A percentile compares a stretch with the other conserved stretches of the same genome.
phyloP scores from a whole-genome alignment of 345 rosid species.

The Gossypium anomalum region DNA sequence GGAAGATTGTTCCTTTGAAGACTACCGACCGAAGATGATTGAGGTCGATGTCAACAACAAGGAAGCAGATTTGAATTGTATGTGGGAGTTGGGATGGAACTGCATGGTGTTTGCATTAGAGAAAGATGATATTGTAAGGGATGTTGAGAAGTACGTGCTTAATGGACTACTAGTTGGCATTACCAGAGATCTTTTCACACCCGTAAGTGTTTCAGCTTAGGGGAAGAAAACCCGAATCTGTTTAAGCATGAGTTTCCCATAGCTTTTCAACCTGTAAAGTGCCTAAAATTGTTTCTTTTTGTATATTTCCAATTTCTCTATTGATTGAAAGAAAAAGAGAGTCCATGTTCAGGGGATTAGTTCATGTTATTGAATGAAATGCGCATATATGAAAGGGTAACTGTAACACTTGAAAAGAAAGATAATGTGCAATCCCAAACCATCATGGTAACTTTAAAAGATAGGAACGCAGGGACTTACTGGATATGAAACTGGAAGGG shows the following conservation, averaged over 20 bases:
- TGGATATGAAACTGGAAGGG: no score
- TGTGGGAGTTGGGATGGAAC: constrained; percentile 90
- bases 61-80: constrained; percentile 61
- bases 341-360: no score
- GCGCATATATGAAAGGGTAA: no score
- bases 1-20: constrained; percentile 39
- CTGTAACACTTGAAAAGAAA: no score
- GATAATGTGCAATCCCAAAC: no score
- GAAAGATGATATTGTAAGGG: constrained; percentile 65
- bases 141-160: constrained; percentile 64
- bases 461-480: no score
- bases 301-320: not conserved
- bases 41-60: constrained; percentile 49
- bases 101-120: constrained; percentile 43
- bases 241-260: not conserved
- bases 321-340: not conserved
- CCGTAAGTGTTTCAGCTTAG: not conserved
- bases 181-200: constrained; percentile 43
- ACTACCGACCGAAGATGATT: constrained; percentile 58
- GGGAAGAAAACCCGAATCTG: not conserved
- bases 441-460: no score
- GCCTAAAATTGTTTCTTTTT: not conserved
- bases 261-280: not conserved
- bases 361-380: no score
- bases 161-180: constrained; percentile 64